Evolutionary conservation across 371 early-diverging fungal genomes (phyloP), one percentile per base, ranked within the genome.

Genomic region (Circinella umbellata): DNA sequence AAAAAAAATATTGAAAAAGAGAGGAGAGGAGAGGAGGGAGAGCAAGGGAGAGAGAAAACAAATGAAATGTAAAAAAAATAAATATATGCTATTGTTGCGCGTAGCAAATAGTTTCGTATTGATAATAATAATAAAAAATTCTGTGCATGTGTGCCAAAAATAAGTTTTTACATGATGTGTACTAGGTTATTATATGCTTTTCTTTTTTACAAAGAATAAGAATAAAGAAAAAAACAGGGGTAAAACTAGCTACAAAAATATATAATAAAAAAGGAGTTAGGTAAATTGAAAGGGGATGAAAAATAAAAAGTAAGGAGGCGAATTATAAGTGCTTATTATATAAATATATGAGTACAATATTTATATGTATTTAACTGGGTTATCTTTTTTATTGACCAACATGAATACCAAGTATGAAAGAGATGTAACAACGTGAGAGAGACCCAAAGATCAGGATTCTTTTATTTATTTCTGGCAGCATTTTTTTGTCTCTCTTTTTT

Each of bases 1-100:
- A 63, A 64, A 51, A 68, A 5, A 64, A 18, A 39, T 54, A 61
- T 11, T 53, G 60, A 42, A 42, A 11, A 64, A 64, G 57, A 61
- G 62, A 68, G 67, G 55, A 37, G 36, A 62, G 11, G 42, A 63
- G 57, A 73, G 51, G 37, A 65, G 68, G 63, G 15, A 49, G 61
- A 63, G 27, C 49, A 39, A 27, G 69, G 42, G 47, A 48, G 18
- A 34, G 11, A n/a, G 18, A 36, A 18, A 36, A n/a, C 11, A n/a
- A 62, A 42, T 42, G 42, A 9, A 27, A 27, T 27, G 27, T 27
- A 27, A 27, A 27, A 42, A 11, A 42, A 9, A n/a, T n/a, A n/a
- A n/a, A n/a, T 1, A 42, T 42, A 11, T 42, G 11, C 11, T 11
- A 42, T 42, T 42, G 11, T 42, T 42, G 42, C 3, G 6, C 6